These are phyloP conservation scores for Scalesia atractyloides DNA, from an alignment of 129 eudicot species.

Conservation along the genomic window DNA sequence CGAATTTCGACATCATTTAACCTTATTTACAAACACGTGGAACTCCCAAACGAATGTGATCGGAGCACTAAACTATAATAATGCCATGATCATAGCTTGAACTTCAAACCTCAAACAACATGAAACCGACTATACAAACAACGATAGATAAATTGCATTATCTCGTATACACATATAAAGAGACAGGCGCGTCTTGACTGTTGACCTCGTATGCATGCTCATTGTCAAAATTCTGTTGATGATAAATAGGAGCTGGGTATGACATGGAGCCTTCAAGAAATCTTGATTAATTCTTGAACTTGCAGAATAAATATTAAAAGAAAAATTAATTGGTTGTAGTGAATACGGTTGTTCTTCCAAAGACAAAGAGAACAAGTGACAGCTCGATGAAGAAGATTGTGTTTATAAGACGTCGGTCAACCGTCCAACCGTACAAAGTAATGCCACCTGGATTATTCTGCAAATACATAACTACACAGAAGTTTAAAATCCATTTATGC, in stretches of 20 bases:
- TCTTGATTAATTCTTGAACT: slow-evolving; percentile 5
- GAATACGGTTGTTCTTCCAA: slow-evolving; percentile 72
- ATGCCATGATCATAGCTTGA: slow-evolving; percentile 17
- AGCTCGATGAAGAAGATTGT: slow-evolving; percentile 78
- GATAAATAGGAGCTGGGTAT: slow-evolving; percentile 16
- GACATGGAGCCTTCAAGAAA: slow-evolving; percentile 9
- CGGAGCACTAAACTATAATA: slow-evolving; percentile 18
- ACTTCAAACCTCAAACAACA: slow-evolving; percentile 18
- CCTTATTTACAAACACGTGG: slow-evolving; percentile 7
- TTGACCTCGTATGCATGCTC: slow-evolving; percentile 2
- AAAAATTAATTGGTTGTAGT: slow-evolving; percentile 22
- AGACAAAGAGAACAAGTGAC: slow-evolving; percentile 67
- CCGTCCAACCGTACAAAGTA: slow-evolving; percentile 82
- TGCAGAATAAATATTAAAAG: slow-evolving; percentile 12
- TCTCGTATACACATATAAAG: neutral
- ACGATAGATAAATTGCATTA: slow-evolving; percentile 12
- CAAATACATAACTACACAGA: slow-evolving; percentile 72
- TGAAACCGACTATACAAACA: slow-evolving; percentile 24
- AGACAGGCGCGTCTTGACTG: neutral
- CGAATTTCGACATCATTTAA: neutral
- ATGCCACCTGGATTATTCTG: slow-evolving; percentile 90
- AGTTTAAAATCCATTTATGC: slow-evolving; percentile 2
- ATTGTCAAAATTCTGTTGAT: slow-evolving; percentile 21
- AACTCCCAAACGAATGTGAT: slow-evolving; percentile 20
- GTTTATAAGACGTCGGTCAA: slow-evolving; percentile 70